A percentile compares a stretch with the other conserved stretches of the same genome.
Conservation (phyloP, 2,329 filamentous ascomycete genomes). For the Paraphaeosphaeria minitans region DNA sequence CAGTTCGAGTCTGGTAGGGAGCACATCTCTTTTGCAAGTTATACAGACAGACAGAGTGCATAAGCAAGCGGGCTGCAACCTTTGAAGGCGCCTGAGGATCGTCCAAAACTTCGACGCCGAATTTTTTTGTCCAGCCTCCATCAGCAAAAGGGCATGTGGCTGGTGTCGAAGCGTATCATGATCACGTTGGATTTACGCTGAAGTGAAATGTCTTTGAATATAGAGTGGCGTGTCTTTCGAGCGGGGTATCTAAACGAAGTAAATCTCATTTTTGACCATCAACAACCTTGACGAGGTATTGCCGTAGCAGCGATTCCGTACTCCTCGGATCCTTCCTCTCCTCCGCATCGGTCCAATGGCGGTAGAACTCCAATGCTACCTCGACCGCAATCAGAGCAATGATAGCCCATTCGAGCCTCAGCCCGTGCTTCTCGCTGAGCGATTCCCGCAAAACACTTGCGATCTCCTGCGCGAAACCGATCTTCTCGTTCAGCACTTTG, state of each 20-base stretch:
- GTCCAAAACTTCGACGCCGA: no score
- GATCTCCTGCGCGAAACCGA: slow-evolving; percentile 97
- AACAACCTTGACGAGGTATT: slow-evolving; percentile 39
- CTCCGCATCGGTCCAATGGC: slow-evolving; percentile 68
- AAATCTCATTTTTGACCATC: slow-evolving; percentile 13
- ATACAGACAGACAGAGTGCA: no score
- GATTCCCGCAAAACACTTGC: slow-evolving; percentile 86
- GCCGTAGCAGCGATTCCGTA: slow-evolving; percentile 47
- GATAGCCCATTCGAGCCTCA: slow-evolving; percentile 92
- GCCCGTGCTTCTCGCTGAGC: slow-evolving; percentile 86
- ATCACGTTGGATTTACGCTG: neutral
- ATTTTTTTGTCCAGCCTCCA: neutral
- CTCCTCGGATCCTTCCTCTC: slow-evolving; percentile 50
- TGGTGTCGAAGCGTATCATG: neutral
- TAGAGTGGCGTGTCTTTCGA: slow-evolving; percentile 13
- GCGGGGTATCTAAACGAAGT: slow-evolving; percentile 29
- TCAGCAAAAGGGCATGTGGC: neutral
- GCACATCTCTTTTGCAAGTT: slow-evolving; percentile 8
- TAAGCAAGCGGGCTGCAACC: no score
- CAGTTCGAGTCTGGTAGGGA: slow-evolving; percentile 45
- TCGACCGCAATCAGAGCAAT: slow-evolving; percentile 92
- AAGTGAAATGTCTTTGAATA: neutral
- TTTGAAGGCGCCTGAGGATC: no score
- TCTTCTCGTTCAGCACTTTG: slow-evolving; percentile 90
- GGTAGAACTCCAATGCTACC: slow-evolving; percentile 82